These are phyloP conservation scores for Coemansia interrupta DNA, from an alignment of 192 early-diverging fungal genomes.

Conservation along the genomic window DNA sequence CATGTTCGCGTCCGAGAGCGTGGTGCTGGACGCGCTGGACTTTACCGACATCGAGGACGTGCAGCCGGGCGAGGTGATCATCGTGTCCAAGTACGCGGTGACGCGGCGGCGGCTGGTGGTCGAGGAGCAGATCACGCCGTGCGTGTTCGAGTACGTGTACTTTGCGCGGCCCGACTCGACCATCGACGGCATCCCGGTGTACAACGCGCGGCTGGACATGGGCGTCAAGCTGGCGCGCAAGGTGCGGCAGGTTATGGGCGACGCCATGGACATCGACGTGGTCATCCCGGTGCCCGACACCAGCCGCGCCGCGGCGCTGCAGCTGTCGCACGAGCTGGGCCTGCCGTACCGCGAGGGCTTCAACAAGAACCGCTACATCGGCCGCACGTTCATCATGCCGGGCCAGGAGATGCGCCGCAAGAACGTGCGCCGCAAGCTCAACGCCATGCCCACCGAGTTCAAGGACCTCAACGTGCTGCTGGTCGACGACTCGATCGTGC, in stretches of 20 bases:
- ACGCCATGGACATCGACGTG: constrained; percentile 89
- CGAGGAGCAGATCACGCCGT: constrained; percentile 71
- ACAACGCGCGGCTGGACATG: constrained; percentile 95
- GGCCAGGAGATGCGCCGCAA: constrained; percentile 87
- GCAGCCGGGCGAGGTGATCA: constrained; percentile 88
- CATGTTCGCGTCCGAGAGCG: constrained; percentile 98
- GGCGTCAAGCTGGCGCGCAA: constrained; percentile 91
- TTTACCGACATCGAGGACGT: constrained; percentile 90
- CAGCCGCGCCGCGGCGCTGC: constrained; percentile 88
- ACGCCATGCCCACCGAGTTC: constrained; percentile 98
- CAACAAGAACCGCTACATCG: constrained; percentile 99
- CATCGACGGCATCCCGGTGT: constrained; percentile 97
- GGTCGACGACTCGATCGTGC: constrained; percentile 99
- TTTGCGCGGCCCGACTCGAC: constrained; percentile 98
- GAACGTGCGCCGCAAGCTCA: constrained; percentile 94
- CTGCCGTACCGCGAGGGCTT: constrained; percentile 97
- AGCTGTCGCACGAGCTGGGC: constrained; percentile 84
- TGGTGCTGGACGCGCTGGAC: constrained; percentile 84
- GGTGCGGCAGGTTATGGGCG: constrained; percentile 70
- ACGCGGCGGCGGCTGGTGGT: constrained; percentile 62
- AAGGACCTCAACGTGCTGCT: constrained; percentile 92
- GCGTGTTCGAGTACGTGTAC: constrained; percentile 99
- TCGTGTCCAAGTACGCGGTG: constrained; percentile 79
- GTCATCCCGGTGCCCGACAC: constrained; percentile 99
- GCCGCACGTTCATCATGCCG: constrained; percentile 99